phyloP scores from a whole-genome alignment of 1,284 basidiomycete species.

The Peniophora sp. region DNA sequence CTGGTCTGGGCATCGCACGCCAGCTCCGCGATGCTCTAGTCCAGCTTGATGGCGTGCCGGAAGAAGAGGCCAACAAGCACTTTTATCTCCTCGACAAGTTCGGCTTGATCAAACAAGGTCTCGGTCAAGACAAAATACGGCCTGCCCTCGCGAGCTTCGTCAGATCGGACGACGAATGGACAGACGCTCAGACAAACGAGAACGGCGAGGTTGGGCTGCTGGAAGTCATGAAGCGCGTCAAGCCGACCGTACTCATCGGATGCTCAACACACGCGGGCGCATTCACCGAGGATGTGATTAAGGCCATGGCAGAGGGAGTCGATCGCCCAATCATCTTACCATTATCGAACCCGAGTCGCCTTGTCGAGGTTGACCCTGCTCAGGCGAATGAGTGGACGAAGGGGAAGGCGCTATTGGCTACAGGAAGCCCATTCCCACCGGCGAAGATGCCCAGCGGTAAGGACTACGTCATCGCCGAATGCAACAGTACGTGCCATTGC shows the following conservation, averaged over 20 bases:
- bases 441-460: constrained; percentile 63
- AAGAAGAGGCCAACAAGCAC: constrained; percentile 48
- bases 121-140: constrained; percentile 41
- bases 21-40: constrained; percentile 75
- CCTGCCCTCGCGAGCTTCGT: constrained; percentile 50
- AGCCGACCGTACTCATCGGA: constrained; percentile 73
- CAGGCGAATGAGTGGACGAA: constrained; percentile 72
- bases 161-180: constrained; percentile 47
- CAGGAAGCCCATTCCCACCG: constrained; percentile 76
- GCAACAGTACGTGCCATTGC: constrained; percentile 21
- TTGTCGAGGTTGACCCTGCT: constrained; percentile 71
- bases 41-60: constrained; percentile 45
- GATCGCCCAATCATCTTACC: constrained; percentile 78
- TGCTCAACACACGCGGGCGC: constrained; percentile 73
- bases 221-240: constrained; percentile 62
- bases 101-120: constrained; percentile 46
- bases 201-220: constrained; percentile 43
- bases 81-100: constrained; percentile 66
- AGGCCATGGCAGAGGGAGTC: constrained; percentile 59
- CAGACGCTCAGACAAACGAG: constrained; percentile 29
- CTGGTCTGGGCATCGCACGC: constrained; percentile 71
- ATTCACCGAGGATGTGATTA: constrained; percentile 73
- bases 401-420: constrained; percentile 71
- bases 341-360: constrained; percentile 72
- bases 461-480: no score